Conservation (phyloP, 176 grass and related monocot genomes). For the Bonia amplexicaulis region DNA sequence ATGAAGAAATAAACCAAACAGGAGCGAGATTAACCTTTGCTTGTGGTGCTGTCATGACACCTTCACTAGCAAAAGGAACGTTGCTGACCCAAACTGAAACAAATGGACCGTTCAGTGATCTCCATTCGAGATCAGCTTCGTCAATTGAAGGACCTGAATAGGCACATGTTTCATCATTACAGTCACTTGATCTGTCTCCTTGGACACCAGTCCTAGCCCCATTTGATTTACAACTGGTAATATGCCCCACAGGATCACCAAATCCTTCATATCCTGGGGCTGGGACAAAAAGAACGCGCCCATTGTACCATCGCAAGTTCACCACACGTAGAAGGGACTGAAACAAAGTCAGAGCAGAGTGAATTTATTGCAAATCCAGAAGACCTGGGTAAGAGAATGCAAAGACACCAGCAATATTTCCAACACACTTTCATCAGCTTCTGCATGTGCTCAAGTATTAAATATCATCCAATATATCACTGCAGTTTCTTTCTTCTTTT, state of each 20-base stretch:
- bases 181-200: constrained; percentile 7
- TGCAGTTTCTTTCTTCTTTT: not conserved
- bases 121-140: constrained; percentile 54
- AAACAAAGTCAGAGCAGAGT: constrained; percentile 33
- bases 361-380: not conserved
- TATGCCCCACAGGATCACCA: constrained; percentile 54
- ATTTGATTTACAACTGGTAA: constrained; percentile 8
- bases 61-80: constrained; percentile 68
- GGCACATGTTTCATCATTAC: constrained; percentile 24
- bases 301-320: constrained; percentile 70
- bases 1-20: not conserved
- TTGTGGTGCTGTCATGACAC: constrained; percentile 74
- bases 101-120: constrained; percentile 80
- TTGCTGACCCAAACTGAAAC: constrained; percentile 81
- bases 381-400: not conserved
- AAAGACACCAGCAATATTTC: not conserved
- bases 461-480: not conserved
- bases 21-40: constrained; percentile 51
- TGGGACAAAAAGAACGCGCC: constrained; percentile 63
- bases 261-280: constrained; percentile 74
- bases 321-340: constrained; percentile 63
- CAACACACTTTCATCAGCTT: not conserved
- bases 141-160: constrained; percentile 53
- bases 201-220: constrained; percentile 8
- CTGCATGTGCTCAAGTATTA: not conserved